Evolutionary conservation across 2,329 filamentous ascomycete genomes (phyloP), one percentile per base, ranked within the genome.

Genomic region (Fusarium gaditjirri): DNA sequence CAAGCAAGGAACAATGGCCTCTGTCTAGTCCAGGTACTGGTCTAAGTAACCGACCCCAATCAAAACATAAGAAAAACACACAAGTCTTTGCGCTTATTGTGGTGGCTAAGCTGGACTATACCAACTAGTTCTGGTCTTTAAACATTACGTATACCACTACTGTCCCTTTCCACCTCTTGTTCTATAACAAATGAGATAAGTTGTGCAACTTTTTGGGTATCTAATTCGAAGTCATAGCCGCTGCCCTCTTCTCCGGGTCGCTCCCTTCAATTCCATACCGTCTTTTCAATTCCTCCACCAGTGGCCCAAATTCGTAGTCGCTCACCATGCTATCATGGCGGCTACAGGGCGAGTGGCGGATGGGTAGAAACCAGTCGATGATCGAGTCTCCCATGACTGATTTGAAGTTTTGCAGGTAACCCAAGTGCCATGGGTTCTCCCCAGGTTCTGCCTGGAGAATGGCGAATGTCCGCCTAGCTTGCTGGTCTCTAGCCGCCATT

Each of bases 351-450:
- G 93, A 94, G 65, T 88, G 86, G 62, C 86, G 89, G 38, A 97
- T 80, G 0, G 95, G 95, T 3, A 97, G 82, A 17, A 97, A 78
- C 95, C 95, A 98, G 66, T 97, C 93, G 19, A 91, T 68, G 5
- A 90, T 71, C 25, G 83, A 88, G 50, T 87, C 82, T 0, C 95
- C 95, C 91, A 99, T 94, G 29, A 98, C 89, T 19, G 91, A 88
- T 71, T 90, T 89, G 83, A 94, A 91, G 77, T 98, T 98, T 33
- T 85, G 82, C 69, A 88, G 85, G 13, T 83, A 82, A 4, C 93
- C 93, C 2, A 96, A 83, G 75, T 97, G 89, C 91, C 94, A 99
- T 0, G 94, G 94, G 74, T 97, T 97, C 74, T 96, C 91, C 14
- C 93, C 91, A 0, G 89, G 87, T 6, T 89, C 84, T 0, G 92